phyloP scores from a whole-genome alignment of 2,329 filamentous ascomycete genomes.

The Sporothrix variecibatus region DNA sequence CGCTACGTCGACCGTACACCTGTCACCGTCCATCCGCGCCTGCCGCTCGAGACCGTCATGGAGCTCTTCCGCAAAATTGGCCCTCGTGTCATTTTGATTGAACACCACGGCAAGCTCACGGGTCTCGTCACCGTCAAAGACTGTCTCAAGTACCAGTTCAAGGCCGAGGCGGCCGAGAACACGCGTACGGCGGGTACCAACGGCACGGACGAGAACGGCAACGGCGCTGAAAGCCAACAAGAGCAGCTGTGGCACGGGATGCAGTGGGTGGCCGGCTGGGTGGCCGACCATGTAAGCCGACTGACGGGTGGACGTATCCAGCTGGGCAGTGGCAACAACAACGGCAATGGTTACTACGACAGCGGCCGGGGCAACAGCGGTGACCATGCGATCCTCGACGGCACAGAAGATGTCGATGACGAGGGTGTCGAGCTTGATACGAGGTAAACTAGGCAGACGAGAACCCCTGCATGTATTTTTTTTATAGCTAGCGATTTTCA shows the following conservation, averaged over 20 bases:
- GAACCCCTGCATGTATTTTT: background rate
- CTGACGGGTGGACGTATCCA: conserved; percentile 60
- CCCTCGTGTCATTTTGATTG: conserved; percentile 83
- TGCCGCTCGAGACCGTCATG: conserved; percentile 96
- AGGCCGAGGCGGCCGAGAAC: conserved; percentile 83
- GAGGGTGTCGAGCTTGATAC: conserved; percentile 48
- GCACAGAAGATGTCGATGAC: conserved; percentile 52
- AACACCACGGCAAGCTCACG: conserved; percentile 79
- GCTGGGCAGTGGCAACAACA: conserved; percentile 44
- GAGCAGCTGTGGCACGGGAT: conserved; percentile 65
- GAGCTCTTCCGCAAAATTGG: conserved; percentile 98
- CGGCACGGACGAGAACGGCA: conserved; percentile 55
- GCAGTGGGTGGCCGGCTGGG: conserved; percentile 56
- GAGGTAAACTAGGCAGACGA: background rate
- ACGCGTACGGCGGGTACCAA: conserved; percentile 51
- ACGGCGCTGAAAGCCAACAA: conserved; percentile 59
- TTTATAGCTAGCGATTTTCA: background rate
- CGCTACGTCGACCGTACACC: conserved; percentile 88
- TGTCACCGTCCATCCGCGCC: conserved; percentile 83
- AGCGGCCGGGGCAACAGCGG: conserved; percentile 33
- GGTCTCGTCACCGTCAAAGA: conserved; percentile 96
- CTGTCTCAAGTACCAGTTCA: conserved; percentile 96
- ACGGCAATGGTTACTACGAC: conserved; percentile 35
- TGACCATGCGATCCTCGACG: conserved; percentile 49
- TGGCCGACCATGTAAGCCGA: conserved; percentile 54